Conservation (phyloP, 2,329 filamentous ascomycete species). For the Macrophomina tecta region DNA sequence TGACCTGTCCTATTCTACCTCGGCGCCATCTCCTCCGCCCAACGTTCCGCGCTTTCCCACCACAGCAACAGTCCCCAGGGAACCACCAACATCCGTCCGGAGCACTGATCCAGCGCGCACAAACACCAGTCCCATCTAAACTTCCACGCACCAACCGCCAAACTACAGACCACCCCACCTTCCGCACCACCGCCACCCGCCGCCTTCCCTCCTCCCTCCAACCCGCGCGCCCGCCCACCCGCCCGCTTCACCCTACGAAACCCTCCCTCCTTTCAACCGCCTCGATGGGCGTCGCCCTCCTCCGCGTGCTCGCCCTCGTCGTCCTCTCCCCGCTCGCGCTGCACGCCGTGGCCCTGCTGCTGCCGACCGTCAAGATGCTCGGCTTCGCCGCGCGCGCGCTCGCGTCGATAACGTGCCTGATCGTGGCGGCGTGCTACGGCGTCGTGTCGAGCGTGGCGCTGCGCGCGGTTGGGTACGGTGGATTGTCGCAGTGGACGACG, state of each 20-base stretch:
- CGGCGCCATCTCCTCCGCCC: conserved; percentile 7
- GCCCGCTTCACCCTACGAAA: too few relatives aligned
- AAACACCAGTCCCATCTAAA: too few relatives aligned
- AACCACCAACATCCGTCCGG: not conserved
- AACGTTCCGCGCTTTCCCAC: conserved; percentile 13
- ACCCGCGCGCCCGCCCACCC: too few relatives aligned
- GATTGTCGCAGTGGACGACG: conserved; percentile 84
- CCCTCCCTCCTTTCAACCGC: not conserved
- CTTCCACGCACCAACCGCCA: not conserved
- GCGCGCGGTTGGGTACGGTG: conserved; percentile 72
- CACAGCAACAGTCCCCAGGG: not conserved
- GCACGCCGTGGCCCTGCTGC: conserved; percentile 1
- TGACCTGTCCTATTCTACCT: conserved; percentile 10
- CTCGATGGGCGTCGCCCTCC: conserved; percentile 18
- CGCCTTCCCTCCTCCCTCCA: too few relatives aligned
- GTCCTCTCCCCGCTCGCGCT: conserved; percentile 24
- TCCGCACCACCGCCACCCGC: not conserved
- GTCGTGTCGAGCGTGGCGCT: conserved; percentile 75
- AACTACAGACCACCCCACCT: not conserved
- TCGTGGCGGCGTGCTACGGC: conserved; percentile 69
- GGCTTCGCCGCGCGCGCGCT: conserved; percentile 70
- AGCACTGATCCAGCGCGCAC: not conserved
- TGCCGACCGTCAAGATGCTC: conserved; percentile 31
- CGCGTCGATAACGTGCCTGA: conserved; percentile 48
- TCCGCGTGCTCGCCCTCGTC: conserved; percentile 14